Evolutionary conservation across 257 asterid species (phyloP), one percentile per base, ranked within the genome.

Genomic region (Cordia subcordata): DNA sequence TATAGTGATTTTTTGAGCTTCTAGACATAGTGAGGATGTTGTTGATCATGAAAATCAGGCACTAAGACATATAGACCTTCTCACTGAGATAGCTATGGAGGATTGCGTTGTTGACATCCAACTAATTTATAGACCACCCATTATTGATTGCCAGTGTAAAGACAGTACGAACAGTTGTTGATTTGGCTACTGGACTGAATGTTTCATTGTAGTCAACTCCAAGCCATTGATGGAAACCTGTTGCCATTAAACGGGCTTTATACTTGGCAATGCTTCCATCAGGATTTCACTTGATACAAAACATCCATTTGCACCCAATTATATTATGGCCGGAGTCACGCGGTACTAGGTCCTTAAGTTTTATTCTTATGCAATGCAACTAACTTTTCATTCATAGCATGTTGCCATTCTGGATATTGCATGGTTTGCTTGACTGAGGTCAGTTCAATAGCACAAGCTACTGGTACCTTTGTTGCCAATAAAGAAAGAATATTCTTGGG

Each of bases 281-380:
- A 17, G 52, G 17, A 38, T 19, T 38, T 16, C 13, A 11, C 62
- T 58, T 20, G 33, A 42, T 19, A 9, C 18, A 21, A 9, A 58
- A 58, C 17, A 40, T 14, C 51, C 63, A 58, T 40, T 40, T 58
- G 17, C 63, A 58, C 1, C 38, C 63, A n/a, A 58, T 0, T 0
- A 2, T 13, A 38, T 58, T 58, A 0, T 10, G 49, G 12, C 8
- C 14, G 16, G 5, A 12, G 1, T 27, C 12, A 23, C 5, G 14
- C 42, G 63, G 60, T 6, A 55, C 21, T 5, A 55, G 13, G 5
- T 11, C 57, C 42, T n/a, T 11, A 64, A 10, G 39, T 56, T 8
- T 8, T 0, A 12, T 56, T 55, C 4, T 6, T 11, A 44, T 54
- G 16, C 20, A 56, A 20, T 3, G 58, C 19, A 57, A n/a, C 14